Evolutionary conservation across 2,329 filamentous ascomycete genomes (phyloP).

Genomic region (Verticillium klebahnii): DNA sequence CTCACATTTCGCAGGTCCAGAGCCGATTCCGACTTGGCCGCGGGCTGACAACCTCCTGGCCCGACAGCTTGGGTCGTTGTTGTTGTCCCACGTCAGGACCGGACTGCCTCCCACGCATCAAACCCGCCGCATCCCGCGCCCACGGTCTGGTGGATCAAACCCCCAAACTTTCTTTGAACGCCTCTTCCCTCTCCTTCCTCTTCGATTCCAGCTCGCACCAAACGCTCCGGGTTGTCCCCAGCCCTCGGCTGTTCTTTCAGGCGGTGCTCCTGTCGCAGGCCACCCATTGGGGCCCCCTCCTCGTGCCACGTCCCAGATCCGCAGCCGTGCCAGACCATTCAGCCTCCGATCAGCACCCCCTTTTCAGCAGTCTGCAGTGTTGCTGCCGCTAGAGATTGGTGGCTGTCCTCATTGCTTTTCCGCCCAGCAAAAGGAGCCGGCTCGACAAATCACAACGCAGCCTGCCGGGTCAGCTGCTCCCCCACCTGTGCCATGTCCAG

Average conservation of each 20-base stretch:
- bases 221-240: neutral
- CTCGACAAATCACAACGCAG: neutral
- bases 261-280: neutral
- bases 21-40: neutral
- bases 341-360: neutral
- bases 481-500: neutral
- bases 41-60: neutral
- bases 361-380: neutral
- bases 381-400: neutral
- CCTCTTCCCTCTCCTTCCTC: neutral
- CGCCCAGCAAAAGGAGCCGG: neutral
- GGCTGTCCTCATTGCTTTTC: constrained; percentile 4
- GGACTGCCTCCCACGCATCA: neutral
- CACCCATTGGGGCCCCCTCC: neutral
- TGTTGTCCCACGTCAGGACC: constrained; percentile 5
- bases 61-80: constrained; percentile 4
- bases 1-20: neutral
- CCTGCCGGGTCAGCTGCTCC: constrained; percentile 2
- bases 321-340: neutral
- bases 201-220: neutral
- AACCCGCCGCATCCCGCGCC: constrained; percentile 9
- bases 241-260: neutral
- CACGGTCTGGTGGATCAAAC: constrained; percentile 10
- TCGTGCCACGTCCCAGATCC: neutral
- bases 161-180: constrained; percentile 13